phyloP scores from a whole-genome alignment of 2,329 filamentous ascomycete genomes.

The Aspergillus sergii region DNA sequence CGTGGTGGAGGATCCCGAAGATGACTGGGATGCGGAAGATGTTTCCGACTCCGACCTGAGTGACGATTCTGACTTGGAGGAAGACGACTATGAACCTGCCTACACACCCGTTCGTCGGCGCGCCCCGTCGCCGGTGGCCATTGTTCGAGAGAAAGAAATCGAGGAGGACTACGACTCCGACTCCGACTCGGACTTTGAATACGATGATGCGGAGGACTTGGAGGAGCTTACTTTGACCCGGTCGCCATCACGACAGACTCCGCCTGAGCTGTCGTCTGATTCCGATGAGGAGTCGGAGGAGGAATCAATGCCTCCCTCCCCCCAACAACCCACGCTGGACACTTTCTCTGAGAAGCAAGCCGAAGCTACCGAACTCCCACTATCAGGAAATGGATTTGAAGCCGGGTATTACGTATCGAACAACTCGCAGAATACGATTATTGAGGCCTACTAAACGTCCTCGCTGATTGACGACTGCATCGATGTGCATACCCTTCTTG shows the following conservation, averaged over 20 bases:
- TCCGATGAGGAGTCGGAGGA: slow-evolving; percentile 69
- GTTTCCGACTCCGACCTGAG: slow-evolving; percentile 57
- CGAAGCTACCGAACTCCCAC: slow-evolving; percentile 44
- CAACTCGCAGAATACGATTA: slow-evolving; percentile 47
- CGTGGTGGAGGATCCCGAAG: slow-evolving; percentile 71
- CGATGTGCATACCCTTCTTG: slow-evolving; percentile 1
- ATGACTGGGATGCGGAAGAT: slow-evolving; percentile 70
- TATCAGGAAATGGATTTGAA: slow-evolving; percentile 46
- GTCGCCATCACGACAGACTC: slow-evolving; percentile 66
- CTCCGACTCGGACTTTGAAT: slow-evolving; percentile 60
- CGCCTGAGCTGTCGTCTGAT: slow-evolving; percentile 72
- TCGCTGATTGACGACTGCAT: slow-evolving; percentile 7
- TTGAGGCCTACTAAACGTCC: slow-evolving; percentile 51
- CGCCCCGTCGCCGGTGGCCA: slow-evolving; percentile 34
- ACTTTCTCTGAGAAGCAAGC: slow-evolving; percentile 63
- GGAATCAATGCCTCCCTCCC: slow-evolving; percentile 72
- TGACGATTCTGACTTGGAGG: slow-evolving; percentile 55
- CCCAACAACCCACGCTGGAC: slow-evolving; percentile 58
- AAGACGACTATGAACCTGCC: slow-evolving; percentile 43
- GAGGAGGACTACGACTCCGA: slow-evolving; percentile 38
- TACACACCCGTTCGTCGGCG: slow-evolving; percentile 30
- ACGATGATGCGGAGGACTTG: slow-evolving; percentile 62
- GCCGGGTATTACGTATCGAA: slow-evolving; percentile 52
- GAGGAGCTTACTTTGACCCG: slow-evolving; percentile 68
- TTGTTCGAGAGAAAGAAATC: slow-evolving; percentile 33